phyloP scores from a whole-genome alignment of 2,329 filamentous ascomycete species.

The Bertia moriformis region DNA sequence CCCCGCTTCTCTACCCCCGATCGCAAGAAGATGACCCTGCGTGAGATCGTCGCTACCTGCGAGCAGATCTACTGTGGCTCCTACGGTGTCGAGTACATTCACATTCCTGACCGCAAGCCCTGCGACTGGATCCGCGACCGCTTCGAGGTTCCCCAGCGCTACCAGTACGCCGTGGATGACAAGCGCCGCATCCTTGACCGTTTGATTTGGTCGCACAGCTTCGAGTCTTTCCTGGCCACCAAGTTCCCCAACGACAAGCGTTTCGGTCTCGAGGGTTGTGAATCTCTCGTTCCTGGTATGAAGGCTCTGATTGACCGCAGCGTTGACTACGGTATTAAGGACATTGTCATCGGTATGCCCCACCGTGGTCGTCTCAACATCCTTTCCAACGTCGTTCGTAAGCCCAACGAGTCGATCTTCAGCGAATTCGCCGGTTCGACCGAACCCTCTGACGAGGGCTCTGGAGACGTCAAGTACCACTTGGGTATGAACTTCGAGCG shows the following conservation, averaged over 20 bases:
- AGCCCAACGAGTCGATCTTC: constrained; percentile 99
- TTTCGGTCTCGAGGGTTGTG: constrained; percentile 93
- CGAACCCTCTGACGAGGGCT: constrained; percentile 84
- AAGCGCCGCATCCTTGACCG: constrained; percentile 95
- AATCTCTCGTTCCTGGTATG: constrained; percentile 95
- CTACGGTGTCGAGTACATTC: constrained; percentile 97
- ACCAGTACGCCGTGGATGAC: constrained; percentile 96
- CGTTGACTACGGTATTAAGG: constrained; percentile 95
- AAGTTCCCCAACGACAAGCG: constrained; percentile 99
- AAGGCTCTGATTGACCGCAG: constrained; percentile 97
- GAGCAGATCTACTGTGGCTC: constrained; percentile 93
- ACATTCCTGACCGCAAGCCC: constrained; percentile 92
- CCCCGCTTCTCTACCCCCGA: constrained; percentile 81
- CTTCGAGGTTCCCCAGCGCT: constrained; percentile 82
- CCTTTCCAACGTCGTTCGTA: constrained; percentile 93
- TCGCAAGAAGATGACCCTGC: constrained; percentile 88
- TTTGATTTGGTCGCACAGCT: constrained; percentile 96
- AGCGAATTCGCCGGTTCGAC: constrained; percentile 86
- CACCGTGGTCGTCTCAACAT: constrained; percentile 97
- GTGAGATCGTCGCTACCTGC: constrained; percentile 84
- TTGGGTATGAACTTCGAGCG: constrained; percentile 99
- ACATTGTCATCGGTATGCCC: constrained; percentile 98
- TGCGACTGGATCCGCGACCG: constrained; percentile 97
- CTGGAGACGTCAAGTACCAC: constrained; percentile 98
- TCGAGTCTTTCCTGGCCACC: constrained; percentile 85